phyloP scores from a whole-genome alignment of 371 early-diverging fungal genomes.

The Chytridium lagenaria region DNA sequence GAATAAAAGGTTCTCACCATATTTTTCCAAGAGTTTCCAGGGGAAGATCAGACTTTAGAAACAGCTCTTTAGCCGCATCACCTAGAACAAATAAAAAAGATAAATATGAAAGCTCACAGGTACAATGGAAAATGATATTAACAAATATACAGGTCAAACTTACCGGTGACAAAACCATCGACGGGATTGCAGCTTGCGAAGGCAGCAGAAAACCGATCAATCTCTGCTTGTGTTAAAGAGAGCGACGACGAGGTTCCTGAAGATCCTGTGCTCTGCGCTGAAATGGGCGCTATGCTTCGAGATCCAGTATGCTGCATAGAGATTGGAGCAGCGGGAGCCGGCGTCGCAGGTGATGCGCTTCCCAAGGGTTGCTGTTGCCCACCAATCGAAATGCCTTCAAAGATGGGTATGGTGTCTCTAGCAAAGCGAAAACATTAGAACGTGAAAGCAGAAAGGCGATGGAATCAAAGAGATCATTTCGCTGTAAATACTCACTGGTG shows the following conservation, averaged over 20 bases:
- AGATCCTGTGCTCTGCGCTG: conserved; percentile 30
- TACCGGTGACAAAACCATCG: conserved; percentile 68
- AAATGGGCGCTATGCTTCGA: conserved; percentile 30
- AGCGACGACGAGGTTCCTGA: conserved; percentile 18
- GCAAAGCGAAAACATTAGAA: conserved; percentile 19
- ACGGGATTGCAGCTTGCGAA: conserved; percentile 73
- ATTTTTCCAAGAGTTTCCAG: conserved; percentile 38
- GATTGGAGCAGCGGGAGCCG: background rate
- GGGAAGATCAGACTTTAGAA: conserved; percentile 50
- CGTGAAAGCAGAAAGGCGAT: conserved; percentile 30
- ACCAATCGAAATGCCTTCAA: no score
- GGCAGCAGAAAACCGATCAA: conserved; percentile 70
- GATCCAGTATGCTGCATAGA: background rate
- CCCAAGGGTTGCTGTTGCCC: background rate
- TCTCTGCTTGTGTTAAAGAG: conserved; percentile 67
- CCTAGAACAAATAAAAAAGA: conserved; percentile 21
- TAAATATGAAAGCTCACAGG: background rate
- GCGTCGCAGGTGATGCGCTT: conserved; percentile 50
- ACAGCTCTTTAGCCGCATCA: conserved; percentile 47
- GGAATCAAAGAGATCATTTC: conserved; percentile 24
- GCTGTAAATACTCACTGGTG: conserved; percentile 42
- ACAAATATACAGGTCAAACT: no score
- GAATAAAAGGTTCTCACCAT: no score
- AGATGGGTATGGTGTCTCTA: no score
- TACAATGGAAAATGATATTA: no score